Base-by-base conservation (phyloP, 2,329 filamentous ascomycete species). In the Botrytis paeoniae region DNA sequence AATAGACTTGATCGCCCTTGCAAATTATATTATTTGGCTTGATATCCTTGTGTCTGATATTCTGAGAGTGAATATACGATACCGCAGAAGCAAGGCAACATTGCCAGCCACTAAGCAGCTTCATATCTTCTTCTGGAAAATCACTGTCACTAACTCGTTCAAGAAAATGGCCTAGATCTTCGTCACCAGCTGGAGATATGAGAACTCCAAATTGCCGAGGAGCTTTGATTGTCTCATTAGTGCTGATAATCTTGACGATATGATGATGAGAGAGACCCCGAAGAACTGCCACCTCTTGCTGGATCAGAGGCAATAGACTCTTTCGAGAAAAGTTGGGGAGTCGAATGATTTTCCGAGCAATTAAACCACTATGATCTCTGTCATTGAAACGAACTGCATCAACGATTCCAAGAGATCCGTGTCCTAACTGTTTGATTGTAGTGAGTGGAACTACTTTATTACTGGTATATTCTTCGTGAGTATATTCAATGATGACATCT, bases 31-130 rank as follows among this genome's bases (percentile, higher is more conserved):
- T 77, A 51, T 74, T 75, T 16, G 75, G 75, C 66, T 76, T 77
- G 54, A 77, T 77, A 45, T 77, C 75, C 48, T 77, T 77, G 35
- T 77, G 75, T 25, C 75, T 66, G 8, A 76, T 71, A 43, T 75
- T 76, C 10, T 62, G 68, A 7, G 71, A 73, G 48, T 76, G 76
- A 3, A 75, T 73, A 18, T 75, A 76, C 41, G 73, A 65, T 2
- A 76, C 57, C 29, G 75, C 75, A 35, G 74, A 75, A 29, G 74
- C 73, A 39, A 76, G 74, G 65, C 75, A 77, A 16, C 57, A 73
- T 66, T 73, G 70, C 74, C 74, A 76, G 25, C 61, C 61, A 25
- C 43, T 57, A 14, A 75, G 57, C 1, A 66, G 41, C 10, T 68
- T 51, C 7, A 75, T 60, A 14, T 75, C 74, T 63, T 64, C 57